phyloP scores from a whole-genome alignment of 2,329 filamentous ascomycete species.

The Lasiodiplodia citricola region DNA sequence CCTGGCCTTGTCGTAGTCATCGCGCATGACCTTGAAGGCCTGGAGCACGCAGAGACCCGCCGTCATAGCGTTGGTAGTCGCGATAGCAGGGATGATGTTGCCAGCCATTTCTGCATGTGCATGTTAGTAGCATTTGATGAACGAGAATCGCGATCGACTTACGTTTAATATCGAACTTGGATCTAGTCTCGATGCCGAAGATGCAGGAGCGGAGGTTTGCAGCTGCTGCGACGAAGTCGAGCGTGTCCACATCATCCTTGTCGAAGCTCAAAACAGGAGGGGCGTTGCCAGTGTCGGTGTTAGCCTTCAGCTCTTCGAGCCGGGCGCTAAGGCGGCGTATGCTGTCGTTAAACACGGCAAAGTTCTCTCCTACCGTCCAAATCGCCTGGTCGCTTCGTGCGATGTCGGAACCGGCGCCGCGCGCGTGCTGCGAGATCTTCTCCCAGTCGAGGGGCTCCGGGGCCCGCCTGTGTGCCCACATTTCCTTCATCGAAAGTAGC shows the following conservation, averaged over 20 bases:
- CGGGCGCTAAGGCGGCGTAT: conserved; percentile 77
- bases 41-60: conserved; percentile 91
- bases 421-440: conserved; percentile 60
- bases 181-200: conserved; percentile 88
- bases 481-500: conserved; percentile 85
- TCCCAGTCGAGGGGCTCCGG: conserved; percentile 77
- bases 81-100: conserved; percentile 98
- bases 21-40: conserved; percentile 85
- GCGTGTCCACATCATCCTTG: conserved; percentile 93
- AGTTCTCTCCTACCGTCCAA: conserved; percentile 85
- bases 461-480: conserved; percentile 86
- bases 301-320: conserved; percentile 67
- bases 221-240: conserved; percentile 91
- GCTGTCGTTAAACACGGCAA: conserved; percentile 85
- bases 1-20: conserved; percentile 72
- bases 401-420: conserved; percentile 58
- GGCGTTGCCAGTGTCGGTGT: conserved; percentile 53
- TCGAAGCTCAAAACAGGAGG: conserved; percentile 80
- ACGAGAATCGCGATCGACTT: conserved; percentile 30
- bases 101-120: conserved; percentile 80
- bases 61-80: conserved; percentile 96
- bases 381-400: conserved; percentile 71
- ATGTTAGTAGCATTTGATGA: background rate
- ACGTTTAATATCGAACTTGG: conserved; percentile 93
- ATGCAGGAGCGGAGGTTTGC: conserved; percentile 87